Conservation (phyloP, 2,329 filamentous ascomycete species). For the Hymenoscyphus scutula region DNA sequence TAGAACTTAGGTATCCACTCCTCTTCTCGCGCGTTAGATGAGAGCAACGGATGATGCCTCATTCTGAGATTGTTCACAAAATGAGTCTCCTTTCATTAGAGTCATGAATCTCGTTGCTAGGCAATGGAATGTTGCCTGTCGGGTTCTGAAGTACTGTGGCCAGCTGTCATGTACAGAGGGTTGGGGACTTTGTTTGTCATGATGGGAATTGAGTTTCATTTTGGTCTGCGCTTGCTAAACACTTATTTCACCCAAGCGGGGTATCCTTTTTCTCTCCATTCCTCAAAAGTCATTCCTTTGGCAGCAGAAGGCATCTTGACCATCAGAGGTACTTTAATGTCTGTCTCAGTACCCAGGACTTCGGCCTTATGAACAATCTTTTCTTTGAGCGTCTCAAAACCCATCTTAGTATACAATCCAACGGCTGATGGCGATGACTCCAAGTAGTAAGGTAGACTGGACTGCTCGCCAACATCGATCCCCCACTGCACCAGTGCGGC, state of each 20-base stretch:
- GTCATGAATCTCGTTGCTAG: no score
- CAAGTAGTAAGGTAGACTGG: conserved; percentile 1
- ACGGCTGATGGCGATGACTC: conserved; percentile 1
- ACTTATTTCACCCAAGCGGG: neutral
- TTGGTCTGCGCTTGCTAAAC: neutral
- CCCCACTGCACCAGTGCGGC: conserved; percentile 9
- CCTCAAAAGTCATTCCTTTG: conserved; percentile 3
- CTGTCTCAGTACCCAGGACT: neutral
- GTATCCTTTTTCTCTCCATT: conserved; percentile 7
- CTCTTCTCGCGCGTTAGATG: no score
- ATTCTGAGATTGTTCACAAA: no score
- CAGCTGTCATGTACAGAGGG: no score
- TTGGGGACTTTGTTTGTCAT: no score
- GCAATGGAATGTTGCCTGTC: no score
- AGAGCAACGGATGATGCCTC: no score
- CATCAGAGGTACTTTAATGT: conserved; percentile 7
- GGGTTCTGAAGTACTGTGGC: no score
- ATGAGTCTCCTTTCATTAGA: no score
- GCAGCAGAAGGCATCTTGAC: conserved; percentile 4
- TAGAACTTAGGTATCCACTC: no score
- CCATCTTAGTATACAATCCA: conserved; percentile 8
- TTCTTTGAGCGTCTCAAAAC: conserved; percentile 3
- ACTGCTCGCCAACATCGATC: neutral
- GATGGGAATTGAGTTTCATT: no score
- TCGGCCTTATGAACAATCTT: conserved; percentile 7